Evolutionary conservation across 176 grass and related monocot species (phyloP).

Genomic region (Phoenix dactylifera): DNA sequence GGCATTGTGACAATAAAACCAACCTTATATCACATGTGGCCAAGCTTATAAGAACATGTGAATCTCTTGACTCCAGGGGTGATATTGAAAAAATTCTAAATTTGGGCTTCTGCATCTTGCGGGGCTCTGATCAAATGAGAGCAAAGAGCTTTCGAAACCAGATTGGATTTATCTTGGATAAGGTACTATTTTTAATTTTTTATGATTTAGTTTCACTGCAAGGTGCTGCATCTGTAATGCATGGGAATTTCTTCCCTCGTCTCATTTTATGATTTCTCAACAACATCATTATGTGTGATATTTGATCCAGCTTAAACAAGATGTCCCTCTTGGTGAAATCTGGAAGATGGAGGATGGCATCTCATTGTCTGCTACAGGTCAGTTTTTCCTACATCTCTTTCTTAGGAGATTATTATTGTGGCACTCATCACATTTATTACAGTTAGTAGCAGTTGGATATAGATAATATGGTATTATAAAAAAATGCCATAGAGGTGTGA

Average conservation of each 20-base stretch:
- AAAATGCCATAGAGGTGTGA: no score
- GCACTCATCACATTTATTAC: no score
- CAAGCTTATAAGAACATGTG: conserved; percentile 43
- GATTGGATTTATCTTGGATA: conserved; percentile 43
- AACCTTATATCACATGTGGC: conserved; percentile 60
- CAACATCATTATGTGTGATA: conserved; percentile 22
- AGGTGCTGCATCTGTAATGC: no score
- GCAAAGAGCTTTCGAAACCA: conserved; percentile 46
- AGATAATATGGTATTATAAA: no score
- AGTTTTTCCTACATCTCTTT: not conserved
- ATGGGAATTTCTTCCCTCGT: not conserved
- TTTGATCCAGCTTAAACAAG: conserved; percentile 66
- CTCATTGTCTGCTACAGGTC: conserved; percentile 6
- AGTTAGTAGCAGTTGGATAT: no score
- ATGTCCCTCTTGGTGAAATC: conserved; percentile 49
- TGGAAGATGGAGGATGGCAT: conserved; percentile 41
- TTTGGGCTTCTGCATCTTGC: conserved; percentile 59
- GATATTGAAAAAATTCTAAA: conserved; percentile 57
- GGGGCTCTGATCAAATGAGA: conserved; percentile 36
- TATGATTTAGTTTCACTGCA: no score
- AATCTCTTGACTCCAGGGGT: conserved; percentile 43
- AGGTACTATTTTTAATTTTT: conserved; percentile 55
- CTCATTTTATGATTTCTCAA: conserved; percentile 11
- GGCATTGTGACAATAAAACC: conserved; percentile 81
- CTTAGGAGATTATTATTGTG: no score